Percentiles rank a stretch among this genome's conserved stretches.
These are phyloP conservation scores for Candida tetrigidarum DNA, from an alignment of 1,139 yeast species.

Conservation along the genomic window DNA sequence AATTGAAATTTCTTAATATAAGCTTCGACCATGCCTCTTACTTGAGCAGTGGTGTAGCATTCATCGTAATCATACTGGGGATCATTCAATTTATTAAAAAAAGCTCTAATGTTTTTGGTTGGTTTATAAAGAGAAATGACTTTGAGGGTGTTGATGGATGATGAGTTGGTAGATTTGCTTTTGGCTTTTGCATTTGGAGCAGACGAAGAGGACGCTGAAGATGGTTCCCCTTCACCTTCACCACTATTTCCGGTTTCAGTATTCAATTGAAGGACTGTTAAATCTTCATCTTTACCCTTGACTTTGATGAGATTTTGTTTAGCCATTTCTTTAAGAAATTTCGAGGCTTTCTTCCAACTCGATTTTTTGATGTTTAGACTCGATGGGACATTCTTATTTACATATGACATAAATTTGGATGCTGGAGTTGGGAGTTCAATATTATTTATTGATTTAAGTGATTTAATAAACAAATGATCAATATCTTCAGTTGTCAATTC, in stretches of 20 bases:
- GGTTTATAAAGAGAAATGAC: conserved; percentile 41
- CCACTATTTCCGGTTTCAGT: conserved; percentile 23
- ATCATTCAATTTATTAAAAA: conserved; percentile 51
- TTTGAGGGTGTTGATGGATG: conserved; percentile 21
- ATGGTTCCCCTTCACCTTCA: background rate
- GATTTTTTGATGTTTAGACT: conserved; percentile 76
- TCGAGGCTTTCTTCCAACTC: conserved; percentile 88
- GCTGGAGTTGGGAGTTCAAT: conserved; percentile 65
- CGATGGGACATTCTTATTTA: conserved; percentile 75
- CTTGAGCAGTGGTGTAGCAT: conserved; percentile 56
- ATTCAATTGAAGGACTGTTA: conserved; percentile 55
- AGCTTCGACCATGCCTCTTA: conserved; percentile 53
- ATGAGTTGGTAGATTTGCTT: background rate
- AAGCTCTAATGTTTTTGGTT: conserved; percentile 47
- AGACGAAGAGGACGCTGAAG: conserved; percentile 7
- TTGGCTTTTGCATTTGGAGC: conserved; percentile 18
- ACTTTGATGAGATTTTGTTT: conserved; percentile 65
- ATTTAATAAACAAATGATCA: conserved; percentile 74
- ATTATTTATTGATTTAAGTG: conserved; percentile 60
- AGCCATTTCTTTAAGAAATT: conserved; percentile 84
- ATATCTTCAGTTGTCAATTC: conserved; percentile 63
- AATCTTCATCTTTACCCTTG: conserved; percentile 79
- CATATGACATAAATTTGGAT: conserved; percentile 75
- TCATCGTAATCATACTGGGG: conserved; percentile 25
- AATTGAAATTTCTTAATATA: conserved; percentile 61